A percentile compares a stretch with the other conserved stretches of the same genome.
Conservation (phyloP, 2,329 filamentous ascomycete species). For the Hypoxylon sp. region DNA sequence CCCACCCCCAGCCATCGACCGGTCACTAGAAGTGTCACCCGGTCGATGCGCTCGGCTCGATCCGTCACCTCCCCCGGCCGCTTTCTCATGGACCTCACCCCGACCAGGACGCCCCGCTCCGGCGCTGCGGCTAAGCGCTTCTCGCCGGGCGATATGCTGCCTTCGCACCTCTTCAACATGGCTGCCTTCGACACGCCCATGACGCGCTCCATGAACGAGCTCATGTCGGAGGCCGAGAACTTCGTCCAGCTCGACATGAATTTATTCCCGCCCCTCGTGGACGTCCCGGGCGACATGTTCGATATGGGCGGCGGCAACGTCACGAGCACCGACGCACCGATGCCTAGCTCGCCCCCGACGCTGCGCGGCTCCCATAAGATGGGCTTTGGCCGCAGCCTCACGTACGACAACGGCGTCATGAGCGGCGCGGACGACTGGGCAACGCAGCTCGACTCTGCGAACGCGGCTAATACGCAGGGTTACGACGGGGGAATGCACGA, state of each 20-base stretch:
- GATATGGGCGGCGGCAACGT: conserved; percentile 64
- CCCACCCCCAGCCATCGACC: conserved; percentile 71
- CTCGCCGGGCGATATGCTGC: conserved; percentile 53
- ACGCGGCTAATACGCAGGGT: not conserved
- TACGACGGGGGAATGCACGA: not conserved
- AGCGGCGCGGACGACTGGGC: conserved; percentile 13
- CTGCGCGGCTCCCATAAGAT: conserved; percentile 43
- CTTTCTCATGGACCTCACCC: conserved; percentile 61
- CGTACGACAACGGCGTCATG: conserved; percentile 25
- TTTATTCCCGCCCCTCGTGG: conserved; percentile 55
- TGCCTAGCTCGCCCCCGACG: conserved; percentile 63
- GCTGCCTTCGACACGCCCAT: conserved; percentile 41
- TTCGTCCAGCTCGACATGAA: conserved; percentile 61
- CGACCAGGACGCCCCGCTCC: conserved; percentile 57
- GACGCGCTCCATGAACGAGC: conserved; percentile 65
- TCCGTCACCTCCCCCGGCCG: conserved; percentile 60
- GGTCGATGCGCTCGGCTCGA: conserved; percentile 63
- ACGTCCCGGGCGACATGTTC: conserved; percentile 50
- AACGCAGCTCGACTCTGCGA: not conserved
- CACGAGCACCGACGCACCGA: conserved; percentile 60
- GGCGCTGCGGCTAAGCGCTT: conserved; percentile 49
- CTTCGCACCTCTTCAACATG: conserved; percentile 43
- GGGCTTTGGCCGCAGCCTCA: conserved; percentile 40
- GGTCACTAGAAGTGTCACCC: conserved; percentile 70
- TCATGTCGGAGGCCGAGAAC: conserved; percentile 68